Evolutionary conservation across 1,284 basidiomycete species (phyloP).

Genomic region (Cutaneotrichosporon daszewskae): DNA sequence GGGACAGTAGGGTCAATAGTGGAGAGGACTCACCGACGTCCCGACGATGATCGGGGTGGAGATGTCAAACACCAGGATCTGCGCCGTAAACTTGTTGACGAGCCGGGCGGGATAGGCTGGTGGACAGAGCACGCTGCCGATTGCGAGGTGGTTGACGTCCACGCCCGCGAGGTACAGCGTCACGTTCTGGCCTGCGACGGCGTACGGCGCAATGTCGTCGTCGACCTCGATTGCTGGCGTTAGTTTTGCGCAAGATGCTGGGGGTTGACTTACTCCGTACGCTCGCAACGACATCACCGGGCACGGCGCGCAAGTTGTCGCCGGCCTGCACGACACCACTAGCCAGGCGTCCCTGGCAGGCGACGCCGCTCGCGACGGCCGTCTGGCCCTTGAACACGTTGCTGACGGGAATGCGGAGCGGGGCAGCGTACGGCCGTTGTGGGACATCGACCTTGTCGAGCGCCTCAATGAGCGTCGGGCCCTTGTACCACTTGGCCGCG

Average conservation of each 20-base stretch:
- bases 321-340: slow-evolving; percentile 88
- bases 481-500: slow-evolving; percentile 66
- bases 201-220: slow-evolving; percentile 73
- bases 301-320: slow-evolving; percentile 75
- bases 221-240: slow-evolving; percentile 86
- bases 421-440: slow-evolving; percentile 64
- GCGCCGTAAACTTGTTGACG: slow-evolving; percentile 69
- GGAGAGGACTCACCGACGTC: slow-evolving; percentile 84
- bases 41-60: slow-evolving; percentile 83
- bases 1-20: slow-evolving; percentile 87
- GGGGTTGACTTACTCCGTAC: slow-evolving; percentile 66
- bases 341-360: slow-evolving; percentile 79
- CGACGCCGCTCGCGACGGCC: slow-evolving; percentile 62
- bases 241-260: too few species aligned
- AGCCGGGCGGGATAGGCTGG: slow-evolving; percentile 64
- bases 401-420: slow-evolving; percentile 81
- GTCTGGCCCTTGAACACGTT: slow-evolving; percentile 91
- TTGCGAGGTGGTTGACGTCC: slow-evolving; percentile 76
- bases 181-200: slow-evolving; percentile 81
- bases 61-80: slow-evolving; percentile 91
- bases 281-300: slow-evolving; percentile 82
- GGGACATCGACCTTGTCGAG: slow-evolving; percentile 81
- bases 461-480: slow-evolving; percentile 75
- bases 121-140: slow-evolving; percentile 85
- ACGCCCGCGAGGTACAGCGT: slow-evolving; percentile 78